Base-by-base conservation (phyloP, 768 basidiomycete species). In the Phanerodontia chrysosporium region DNA sequence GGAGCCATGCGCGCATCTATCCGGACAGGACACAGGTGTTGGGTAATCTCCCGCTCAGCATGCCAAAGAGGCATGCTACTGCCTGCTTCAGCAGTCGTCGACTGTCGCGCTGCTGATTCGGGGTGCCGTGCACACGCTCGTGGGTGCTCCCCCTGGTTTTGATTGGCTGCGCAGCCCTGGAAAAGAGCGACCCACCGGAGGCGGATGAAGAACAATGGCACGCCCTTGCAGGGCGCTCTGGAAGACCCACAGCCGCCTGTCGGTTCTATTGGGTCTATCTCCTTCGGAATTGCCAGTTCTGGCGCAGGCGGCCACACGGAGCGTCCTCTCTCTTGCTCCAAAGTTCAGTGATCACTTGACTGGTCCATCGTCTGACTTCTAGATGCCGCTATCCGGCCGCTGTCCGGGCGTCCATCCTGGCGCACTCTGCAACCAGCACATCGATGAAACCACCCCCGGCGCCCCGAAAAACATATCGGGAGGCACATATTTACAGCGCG, bases 311-410 rank as follows among this genome's bases (percentile, higher is more conserved):
- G 46, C 46, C 46, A 24, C 46, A 48, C 46, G 46, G 46, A 28
- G 46, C 46, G 24, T 28, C 46, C 24, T 48, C 44, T 18, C n/a
- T 7, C 18, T 5, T 24, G 44, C 44, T 45, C 46, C 46, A 48
- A 25, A 28, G 46, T 28, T 25, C 27, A 28, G 46, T 35, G 14
- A 51, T 51, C 51, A 51, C 14, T 51, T 51, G 51, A 35, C 32
- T 22, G 30, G 25, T 2, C 25, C n/a, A 5, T 32, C 29, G 51
- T 51, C 51, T 28, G 51, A 22, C 45, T 44, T 44, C 29, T 25
- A 28, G 25, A 46, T 57, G 55, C 55, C 55, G 49, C 49, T 61
- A 49, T 57, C 49, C 49, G 60, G 55, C 60, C 57, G 46, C 27
- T 29, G 32, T 14, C 30, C 49, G 55, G 48, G 25, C 45, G 42